A percentile compares a stretch with the other conserved stretches of the same genome.
These are phyloP conservation scores for Aquilaria agallochum DNA, from an alignment of 441 rosid genomes.

Conservation along the genomic window DNA sequence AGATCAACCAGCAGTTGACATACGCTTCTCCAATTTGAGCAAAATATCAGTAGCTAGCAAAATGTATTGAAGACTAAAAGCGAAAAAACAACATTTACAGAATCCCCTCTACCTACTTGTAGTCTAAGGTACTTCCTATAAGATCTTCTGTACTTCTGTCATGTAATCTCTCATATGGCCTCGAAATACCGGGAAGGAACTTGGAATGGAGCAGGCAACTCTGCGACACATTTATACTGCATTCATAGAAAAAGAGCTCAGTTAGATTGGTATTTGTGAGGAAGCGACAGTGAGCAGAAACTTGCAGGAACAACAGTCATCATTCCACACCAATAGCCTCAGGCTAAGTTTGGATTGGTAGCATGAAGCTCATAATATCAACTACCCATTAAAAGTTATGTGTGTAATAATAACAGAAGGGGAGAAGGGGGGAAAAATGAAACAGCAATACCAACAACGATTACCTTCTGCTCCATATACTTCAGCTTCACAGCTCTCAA, in stretches of 20 bases:
- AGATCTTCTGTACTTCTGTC: too few relatives aligned
- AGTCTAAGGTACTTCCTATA: too few relatives aligned
- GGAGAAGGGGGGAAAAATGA: too few relatives aligned
- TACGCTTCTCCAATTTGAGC: neutral
- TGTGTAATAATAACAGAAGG: too few relatives aligned
- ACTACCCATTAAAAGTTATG: too few relatives aligned
- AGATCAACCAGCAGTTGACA: constrained; percentile 7
- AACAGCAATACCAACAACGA: neutral
- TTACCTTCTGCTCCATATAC: constrained; percentile 37
- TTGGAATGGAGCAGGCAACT: constrained; percentile 20
- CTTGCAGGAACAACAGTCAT: neutral
- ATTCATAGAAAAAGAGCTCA: neutral
- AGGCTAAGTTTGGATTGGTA: neutral
- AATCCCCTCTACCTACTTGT: neutral
- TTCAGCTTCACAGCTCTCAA: constrained; percentile 29
- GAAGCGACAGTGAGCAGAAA: neutral
- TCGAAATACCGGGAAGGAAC: constrained; percentile 25
- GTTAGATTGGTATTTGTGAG: too few relatives aligned
- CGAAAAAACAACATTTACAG: neutral
- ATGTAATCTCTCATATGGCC: constrained; percentile 8
- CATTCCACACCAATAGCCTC: neutral
- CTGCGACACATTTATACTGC: constrained; percentile 32
- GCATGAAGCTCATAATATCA: neutral
- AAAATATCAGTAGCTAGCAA: neutral
- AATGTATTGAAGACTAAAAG: too few relatives aligned